These are phyloP conservation scores for Fusarium circinatum DNA, from an alignment of 2,329 filamentous ascomycete genomes.

Conservation along the genomic window DNA sequence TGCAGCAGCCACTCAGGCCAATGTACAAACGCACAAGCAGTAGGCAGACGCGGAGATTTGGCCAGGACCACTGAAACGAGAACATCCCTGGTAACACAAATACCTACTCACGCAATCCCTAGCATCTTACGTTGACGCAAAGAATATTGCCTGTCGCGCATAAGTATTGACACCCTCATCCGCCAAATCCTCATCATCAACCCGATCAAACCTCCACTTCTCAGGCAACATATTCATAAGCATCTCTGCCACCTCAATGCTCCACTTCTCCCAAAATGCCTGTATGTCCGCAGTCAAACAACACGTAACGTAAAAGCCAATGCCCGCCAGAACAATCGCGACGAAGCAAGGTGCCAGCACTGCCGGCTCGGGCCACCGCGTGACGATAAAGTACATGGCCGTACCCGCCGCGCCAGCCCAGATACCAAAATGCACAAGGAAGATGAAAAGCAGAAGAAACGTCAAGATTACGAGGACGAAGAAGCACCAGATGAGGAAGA, in stretches of 20 bases:
- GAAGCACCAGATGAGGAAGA: not conserved
- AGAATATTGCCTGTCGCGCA: conserved; percentile 47
- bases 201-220: conserved; percentile 13
- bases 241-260: not conserved
- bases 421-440: conserved; percentile 26
- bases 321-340: conserved; percentile 12
- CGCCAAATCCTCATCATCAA: conserved; percentile 29
- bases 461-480: not conserved
- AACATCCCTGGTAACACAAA: no score
- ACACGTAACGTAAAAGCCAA: conserved; percentile 14
- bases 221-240: not conserved
- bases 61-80: not conserved
- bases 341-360: conserved; percentile 44
- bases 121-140: not conserved
- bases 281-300: conserved; percentile 5
- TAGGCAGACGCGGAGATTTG: no score
- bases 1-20: not conserved
- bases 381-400: conserved; percentile 45
- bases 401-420: conserved; percentile 31
- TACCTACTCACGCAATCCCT: not conserved
- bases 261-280: not conserved
- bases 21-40: not conserved
- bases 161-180: conserved; percentile 20
- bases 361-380: conserved; percentile 41
- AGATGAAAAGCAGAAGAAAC: not conserved